Evolutionary conservation across 768 basidiomycete species (phyloP).

Genomic region (Hebeloma cylindrosporum): DNA sequence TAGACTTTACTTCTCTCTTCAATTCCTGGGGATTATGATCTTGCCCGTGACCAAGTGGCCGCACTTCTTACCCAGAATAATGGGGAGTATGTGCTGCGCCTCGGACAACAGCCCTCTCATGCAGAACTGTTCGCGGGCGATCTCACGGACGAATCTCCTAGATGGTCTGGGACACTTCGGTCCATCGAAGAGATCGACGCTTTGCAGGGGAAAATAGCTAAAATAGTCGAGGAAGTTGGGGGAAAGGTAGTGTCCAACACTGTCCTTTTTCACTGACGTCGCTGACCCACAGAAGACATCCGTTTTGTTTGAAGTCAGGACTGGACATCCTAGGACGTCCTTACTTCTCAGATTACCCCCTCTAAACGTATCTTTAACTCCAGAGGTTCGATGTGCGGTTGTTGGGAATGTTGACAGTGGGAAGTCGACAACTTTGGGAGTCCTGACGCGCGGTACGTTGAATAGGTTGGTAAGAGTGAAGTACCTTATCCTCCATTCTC

Average conservation of each 20-base stretch:
- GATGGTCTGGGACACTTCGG: conserved; percentile 54
- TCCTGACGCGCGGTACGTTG: conserved; percentile 81
- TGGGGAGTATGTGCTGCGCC: conserved; percentile 75
- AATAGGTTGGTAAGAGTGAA: background rate
- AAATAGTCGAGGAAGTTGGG: conserved; percentile 71
- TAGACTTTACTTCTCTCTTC: conserved; percentile 49
- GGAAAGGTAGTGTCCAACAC: conserved; percentile 56
- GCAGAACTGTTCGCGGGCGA: conserved; percentile 56
- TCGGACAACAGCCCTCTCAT: conserved; percentile 67
- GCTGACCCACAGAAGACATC: conserved; percentile 46
- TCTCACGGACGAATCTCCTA: conserved; percentile 42
- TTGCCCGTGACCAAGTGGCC: conserved; percentile 65
- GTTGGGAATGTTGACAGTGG: conserved; percentile 96
- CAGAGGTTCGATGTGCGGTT: conserved; percentile 93
- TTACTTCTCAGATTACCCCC: conserved; percentile 76
- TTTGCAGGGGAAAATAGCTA: conserved; percentile 44
- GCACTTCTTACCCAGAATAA: conserved; percentile 62
- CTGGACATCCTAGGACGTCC: conserved; percentile 53
- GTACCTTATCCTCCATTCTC: background rate
- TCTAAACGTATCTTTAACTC: conserved; percentile 70
- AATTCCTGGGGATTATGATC: conserved; percentile 42
- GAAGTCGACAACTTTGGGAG: conserved; percentile 92
- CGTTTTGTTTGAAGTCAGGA: conserved; percentile 47
- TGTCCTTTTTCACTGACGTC: background rate
- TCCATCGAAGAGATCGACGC: conserved; percentile 52